Base-by-base conservation (phyloP, 1,139 yeast species). In the Candida buenavistaensis region DNA sequence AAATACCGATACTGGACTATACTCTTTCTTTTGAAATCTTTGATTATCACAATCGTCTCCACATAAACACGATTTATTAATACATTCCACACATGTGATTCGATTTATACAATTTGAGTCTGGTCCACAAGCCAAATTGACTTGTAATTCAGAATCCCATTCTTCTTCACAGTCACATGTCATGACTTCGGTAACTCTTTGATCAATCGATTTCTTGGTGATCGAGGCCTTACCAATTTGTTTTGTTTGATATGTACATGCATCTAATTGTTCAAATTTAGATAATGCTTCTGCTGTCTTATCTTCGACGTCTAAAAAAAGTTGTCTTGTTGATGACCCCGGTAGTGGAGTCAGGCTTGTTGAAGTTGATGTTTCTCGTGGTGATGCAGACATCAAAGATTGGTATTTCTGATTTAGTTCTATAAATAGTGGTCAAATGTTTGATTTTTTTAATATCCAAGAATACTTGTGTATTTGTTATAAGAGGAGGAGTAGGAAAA, bases 61-160 rank as follows among this genome's bases (percentile, higher is more conserved):
- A 59, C 97, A 90, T 3, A 70, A 54, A 51, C 88, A 77, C 36
- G 71, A 68, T n/a, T 71, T 84, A 51, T 84, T 78, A 3, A 80
- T 75, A 74, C 98, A 92, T 59, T 92, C 98, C 30, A 92, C 90
- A 27, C 90, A 82, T 1, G 97, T 92, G 40, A 88, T 76, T 35
- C 97, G 64, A 59, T 92, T 92, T 48, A 92, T 89, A 72, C 98
- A 92, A 56, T 83, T 89, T 15, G 90, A 80, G 44, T 83, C 85
- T 26, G 84, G 88, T 20, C 80, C 87, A 71, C 98, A 92, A 3
- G 97, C 96, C 23, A 55, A 47, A 54, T 88, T 88, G 26, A 25
- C 41, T 43, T 55, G 52, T 16, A 41, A 28, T 3, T 45, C 49
- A 10, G 58, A 41, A 46, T 68, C 72, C 69, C 73, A 66, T 3